Base-by-base conservation (phyloP, 2,329 filamentous ascomycete species). In the Sporothrix mexicana region DNA sequence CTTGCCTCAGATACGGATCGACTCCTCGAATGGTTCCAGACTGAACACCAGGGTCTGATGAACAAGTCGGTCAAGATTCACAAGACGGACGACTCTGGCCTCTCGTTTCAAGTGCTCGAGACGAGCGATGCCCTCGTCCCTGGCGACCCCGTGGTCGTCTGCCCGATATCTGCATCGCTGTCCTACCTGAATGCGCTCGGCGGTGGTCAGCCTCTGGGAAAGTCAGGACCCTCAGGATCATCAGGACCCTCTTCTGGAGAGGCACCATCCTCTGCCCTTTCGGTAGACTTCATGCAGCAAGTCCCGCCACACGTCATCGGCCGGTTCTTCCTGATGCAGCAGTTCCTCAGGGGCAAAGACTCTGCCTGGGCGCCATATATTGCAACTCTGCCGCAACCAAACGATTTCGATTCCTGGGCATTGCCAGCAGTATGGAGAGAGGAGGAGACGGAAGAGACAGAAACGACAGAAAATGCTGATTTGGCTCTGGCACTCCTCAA, bases 291-390 rank as follows among this genome's bases (percentile, higher is more conserved):
- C 75, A 79, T 91, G 64, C 76, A 83, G 0, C 77, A 78, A 4
- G 80, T 85, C 1, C 85, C 86, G 0, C 85, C 88, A 0, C 87
- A 92, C 76, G 88, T 92, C 72, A 81, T 90, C 67, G 86, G 88
- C 9, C 86, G 90, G 3, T 91, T 93, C 80, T 91, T 92, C 75
- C 84, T 94, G 6, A 85, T 92, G 78, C 88, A 90, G 74, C 88
- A 94, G 79, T 90, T 89, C 77, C 83, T 93, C 45, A 80, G 85
- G 1, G 87, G 87, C 1, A 72, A 80, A 1, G 77, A 84, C 1
- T 92, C 91, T 0, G 88, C 88, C 76, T 94, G 92, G 92, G 85
- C 83, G 79, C 86, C 89, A 0, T 94, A 94, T 80, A 87, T 94
- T 75, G 81, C 82, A 10, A 87, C 88, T 0, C 83, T 94, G 0